Evolutionary conservation across 257 asterid species (phyloP).

Genomic region (Solanum peruvianum): DNA sequence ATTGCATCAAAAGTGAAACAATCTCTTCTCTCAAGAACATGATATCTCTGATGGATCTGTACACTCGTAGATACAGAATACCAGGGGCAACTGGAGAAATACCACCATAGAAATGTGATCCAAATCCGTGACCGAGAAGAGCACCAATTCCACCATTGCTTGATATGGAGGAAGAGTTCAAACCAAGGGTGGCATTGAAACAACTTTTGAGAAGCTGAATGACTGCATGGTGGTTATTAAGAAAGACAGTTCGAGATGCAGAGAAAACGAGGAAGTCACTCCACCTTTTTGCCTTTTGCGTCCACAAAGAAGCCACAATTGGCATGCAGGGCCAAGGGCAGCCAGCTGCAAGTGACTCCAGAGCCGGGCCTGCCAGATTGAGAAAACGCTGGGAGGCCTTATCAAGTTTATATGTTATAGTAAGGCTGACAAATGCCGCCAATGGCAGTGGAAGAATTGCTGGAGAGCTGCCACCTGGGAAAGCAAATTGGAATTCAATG

Average conservation of each 20-base stretch:
- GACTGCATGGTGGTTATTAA: conserved; percentile 80
- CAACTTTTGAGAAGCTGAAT: conserved; percentile 87
- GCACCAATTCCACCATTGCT: conserved; percentile 83
- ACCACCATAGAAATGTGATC: conserved; percentile 82
- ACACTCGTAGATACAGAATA: conserved; percentile 70
- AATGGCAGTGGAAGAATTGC: conserved; percentile 89
- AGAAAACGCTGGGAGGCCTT: conserved; percentile 89
- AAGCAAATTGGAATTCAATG: conserved; percentile 2
- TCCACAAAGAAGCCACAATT: conserved; percentile 91
- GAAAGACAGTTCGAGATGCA: conserved; percentile 91
- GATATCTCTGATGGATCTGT: conserved; percentile 67
- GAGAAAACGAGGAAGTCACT: conserved; percentile 88
- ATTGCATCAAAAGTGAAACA: conserved; percentile 57
- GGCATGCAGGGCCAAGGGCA: conserved; percentile 99
- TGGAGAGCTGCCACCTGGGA: conserved; percentile 72
- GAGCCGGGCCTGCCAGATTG: conserved; percentile 91
- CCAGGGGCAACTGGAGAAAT: conserved; percentile 96
- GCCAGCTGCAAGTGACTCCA: conserved; percentile 96
- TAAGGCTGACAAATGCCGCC: conserved; percentile 97
- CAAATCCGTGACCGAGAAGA: conserved; percentile 94
- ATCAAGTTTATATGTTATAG: conserved; percentile 93
- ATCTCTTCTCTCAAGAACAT: conserved; percentile 85
- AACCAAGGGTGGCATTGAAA: conserved; percentile 57
- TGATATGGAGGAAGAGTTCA: conserved; percentile 41
- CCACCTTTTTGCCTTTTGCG: conserved; percentile 92